phyloP scores from a whole-genome alignment of 2,329 filamentous ascomycete species.

The Ceratocystis alfenasii region DNA sequence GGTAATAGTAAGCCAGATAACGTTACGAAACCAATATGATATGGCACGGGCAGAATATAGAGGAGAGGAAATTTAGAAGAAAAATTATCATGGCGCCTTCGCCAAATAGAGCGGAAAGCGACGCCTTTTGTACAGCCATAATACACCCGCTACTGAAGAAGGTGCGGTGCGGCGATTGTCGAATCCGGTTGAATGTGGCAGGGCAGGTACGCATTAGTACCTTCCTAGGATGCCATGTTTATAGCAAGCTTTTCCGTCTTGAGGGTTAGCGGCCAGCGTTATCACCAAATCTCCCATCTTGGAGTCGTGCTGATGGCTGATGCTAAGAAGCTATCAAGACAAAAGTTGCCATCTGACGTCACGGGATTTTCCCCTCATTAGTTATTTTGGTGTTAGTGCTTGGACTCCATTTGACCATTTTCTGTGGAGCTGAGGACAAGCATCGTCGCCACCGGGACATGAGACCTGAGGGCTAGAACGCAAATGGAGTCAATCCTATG shows the following conservation, averaged over 20 bases:
- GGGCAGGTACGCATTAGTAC: neutral
- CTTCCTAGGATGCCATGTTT: neutral
- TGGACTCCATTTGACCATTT: neutral
- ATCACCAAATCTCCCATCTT: neutral
- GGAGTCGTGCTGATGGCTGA: conserved; percentile 11
- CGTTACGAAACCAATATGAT: neutral
- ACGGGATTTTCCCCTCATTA: neutral
- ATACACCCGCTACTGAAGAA: neutral
- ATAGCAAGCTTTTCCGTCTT: neutral
- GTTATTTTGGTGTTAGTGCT: neutral
- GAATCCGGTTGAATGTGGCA: neutral
- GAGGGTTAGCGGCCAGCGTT: neutral
- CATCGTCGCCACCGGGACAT: neutral
- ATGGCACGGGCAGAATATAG: neutral
- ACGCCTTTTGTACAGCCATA: conserved; percentile 12
- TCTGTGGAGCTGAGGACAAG: neutral
- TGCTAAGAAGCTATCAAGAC: neutral
- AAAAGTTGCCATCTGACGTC: conserved; percentile 10
- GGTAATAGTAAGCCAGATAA: conserved; percentile 4
- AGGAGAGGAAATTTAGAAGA: neutral
- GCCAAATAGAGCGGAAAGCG: neutral
- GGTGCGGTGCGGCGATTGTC: neutral
- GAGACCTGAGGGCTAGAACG: neutral
- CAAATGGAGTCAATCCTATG: neutral
- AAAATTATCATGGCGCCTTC: neutral